Evolutionary conservation across 2,329 filamentous ascomycete species (phyloP).

Genomic region (Podosphaera aphanis): DNA sequence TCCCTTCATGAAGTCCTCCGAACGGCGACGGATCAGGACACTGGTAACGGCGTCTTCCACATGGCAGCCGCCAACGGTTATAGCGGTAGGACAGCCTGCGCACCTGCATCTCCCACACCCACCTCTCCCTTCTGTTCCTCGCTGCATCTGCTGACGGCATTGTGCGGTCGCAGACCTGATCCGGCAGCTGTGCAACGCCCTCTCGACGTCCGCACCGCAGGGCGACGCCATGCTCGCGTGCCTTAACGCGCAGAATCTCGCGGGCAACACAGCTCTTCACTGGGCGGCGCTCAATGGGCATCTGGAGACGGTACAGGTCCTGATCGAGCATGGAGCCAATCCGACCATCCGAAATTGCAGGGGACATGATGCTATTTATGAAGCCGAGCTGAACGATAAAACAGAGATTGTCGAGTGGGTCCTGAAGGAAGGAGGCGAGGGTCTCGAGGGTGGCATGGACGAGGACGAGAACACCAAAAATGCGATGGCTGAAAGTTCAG

Average conservation of each 20-base stretch:
- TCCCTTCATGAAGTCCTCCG: slow-evolving; percentile 39
- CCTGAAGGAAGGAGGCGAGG: slow-evolving; percentile 18
- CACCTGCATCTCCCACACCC: too few species aligned
- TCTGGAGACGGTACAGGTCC: slow-evolving; percentile 50
- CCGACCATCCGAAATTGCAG: slow-evolving; percentile 59
- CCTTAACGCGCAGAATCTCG: slow-evolving; percentile 48
- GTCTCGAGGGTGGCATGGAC: slow-evolving; percentile 17
- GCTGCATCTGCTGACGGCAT: too few species aligned
- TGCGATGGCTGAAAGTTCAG: too few species aligned
- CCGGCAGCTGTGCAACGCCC: slow-evolving; percentile 21
- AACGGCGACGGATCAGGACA: slow-evolving; percentile 48
- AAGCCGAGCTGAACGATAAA: slow-evolving; percentile 49
- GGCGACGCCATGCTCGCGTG: slow-evolving; percentile 20
- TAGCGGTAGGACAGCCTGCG: slow-evolving; percentile 31
- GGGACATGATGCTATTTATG: slow-evolving; percentile 57
- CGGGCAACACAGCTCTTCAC: slow-evolving; percentile 78
- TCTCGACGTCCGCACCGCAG: slow-evolving; percentile 16
- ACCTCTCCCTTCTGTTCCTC: too few species aligned
- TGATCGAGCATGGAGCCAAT: slow-evolving; percentile 56
- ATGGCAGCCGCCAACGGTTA: slow-evolving; percentile 88
- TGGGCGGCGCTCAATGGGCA: slow-evolving; percentile 87
- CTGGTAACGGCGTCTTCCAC: slow-evolving; percentile 63
- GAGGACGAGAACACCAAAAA: too few species aligned
- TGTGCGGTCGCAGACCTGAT: slow-evolving; percentile 19
- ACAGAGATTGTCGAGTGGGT: slow-evolving; percentile 35